Evolutionary conservation across 106 monocot species (phyloP).

Genomic region (Chionographis japonica): DNA sequence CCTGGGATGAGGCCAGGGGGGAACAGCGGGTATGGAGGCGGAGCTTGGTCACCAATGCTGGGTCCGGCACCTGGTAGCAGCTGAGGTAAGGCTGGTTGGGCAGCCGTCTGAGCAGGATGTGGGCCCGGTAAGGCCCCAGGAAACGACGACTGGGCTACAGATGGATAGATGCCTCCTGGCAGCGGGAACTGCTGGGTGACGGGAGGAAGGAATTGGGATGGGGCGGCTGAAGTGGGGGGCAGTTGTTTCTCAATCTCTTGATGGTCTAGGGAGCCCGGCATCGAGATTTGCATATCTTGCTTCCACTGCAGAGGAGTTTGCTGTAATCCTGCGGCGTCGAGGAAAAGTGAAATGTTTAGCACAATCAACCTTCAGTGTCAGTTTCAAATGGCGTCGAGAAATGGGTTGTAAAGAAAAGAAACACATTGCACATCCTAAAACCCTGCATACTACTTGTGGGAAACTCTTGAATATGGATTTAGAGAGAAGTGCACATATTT

Average conservation of each 20-base stretch:
- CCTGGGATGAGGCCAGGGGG: constrained; percentile 96
- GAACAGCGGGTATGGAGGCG: constrained; percentile 92
- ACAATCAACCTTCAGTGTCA: background rate
- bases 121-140: constrained; percentile 35
- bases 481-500: too few relatives aligned
- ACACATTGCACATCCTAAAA: too few relatives aligned
- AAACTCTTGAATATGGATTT: too few relatives aligned
- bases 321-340: constrained; percentile 28
- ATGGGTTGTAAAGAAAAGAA: background rate
- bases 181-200: constrained; percentile 15
- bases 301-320: constrained; percentile 24
- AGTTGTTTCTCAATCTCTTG: constrained; percentile 25
- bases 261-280: constrained; percentile 7
- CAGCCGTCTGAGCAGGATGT: background rate
- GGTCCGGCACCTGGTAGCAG: constrained; percentile 12
- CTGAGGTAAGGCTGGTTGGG: constrained; percentile 23
- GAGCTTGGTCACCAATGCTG: constrained; percentile 18
- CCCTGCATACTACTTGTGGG: too few relatives aligned
- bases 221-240: constrained; percentile 7
- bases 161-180: constrained; percentile 33
- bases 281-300: constrained; percentile 20
- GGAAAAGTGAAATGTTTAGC: background rate
- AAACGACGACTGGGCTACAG: constrained; percentile 26
- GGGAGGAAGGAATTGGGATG: constrained; percentile 31
- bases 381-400: background rate